Evolutionary conservation across 2,329 filamentous ascomycete genomes (phyloP), one percentile per base, ranked within the genome.

Genomic region (Alternaria brassicae): DNA sequence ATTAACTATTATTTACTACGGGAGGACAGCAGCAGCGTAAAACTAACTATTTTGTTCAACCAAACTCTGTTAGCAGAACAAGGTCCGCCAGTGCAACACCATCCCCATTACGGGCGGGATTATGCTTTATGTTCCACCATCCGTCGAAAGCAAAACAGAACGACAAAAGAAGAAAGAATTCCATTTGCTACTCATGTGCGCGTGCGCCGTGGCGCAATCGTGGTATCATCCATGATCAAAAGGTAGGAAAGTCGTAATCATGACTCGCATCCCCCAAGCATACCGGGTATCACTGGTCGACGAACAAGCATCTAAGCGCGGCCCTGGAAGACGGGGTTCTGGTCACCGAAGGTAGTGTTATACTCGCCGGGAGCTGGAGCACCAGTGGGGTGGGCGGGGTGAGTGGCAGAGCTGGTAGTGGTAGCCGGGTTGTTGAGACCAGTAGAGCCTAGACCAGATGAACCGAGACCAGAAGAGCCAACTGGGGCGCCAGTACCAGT

Each of bases 251-350:
- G 32, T 68, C 65, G 53, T 73, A 52, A 68, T 66, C 63, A 58
- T 63, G 55, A 61, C 52, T 19, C 51, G 53, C 49, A 23, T 34
- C 42, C 58, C 47, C 47, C 40, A 53, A 42, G 56, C 50, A 54
- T 57, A 53, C 48, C 41, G 51, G 55, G 50, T 58, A 61, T 58
- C 61, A 61, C 44, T 41, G 48, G 41, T 32, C 19, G 30, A 41
- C 44, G 32, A 55, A 45, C 40, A 40, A 48, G 41, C 34, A 55
- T 56, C 51, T 76, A 77, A 54, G 67, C 66, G 27, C 65, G 62
- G 37, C 80, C 79, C 49, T 76, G 77, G 66, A 79, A 74, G 39
- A 81, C 80, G 4, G 79, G 79, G 76, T 81, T 81, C 63, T 78
- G 66, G 36, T 73, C 71, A 58, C 79, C 79, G 36, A 81, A 74